These are phyloP conservation scores for Irpex sp. DNA, from an alignment of 1,284 basidiomycete species.

Conservation along the genomic window DNA sequence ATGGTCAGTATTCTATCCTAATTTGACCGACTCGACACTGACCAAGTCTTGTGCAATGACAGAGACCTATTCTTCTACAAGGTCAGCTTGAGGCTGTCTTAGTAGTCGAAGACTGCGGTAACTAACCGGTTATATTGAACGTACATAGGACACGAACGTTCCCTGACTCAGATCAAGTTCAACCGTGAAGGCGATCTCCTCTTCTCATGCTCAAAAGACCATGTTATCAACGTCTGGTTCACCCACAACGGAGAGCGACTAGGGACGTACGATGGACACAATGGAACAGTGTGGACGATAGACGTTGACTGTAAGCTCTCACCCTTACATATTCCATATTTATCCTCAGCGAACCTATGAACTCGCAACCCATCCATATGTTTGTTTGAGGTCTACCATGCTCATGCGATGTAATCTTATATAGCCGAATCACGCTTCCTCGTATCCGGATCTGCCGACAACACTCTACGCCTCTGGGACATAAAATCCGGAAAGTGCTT, in stretches of 20 bases:
- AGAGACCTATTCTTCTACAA: conserved; percentile 32
- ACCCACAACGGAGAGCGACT: conserved; percentile 98
- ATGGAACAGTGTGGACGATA: conserved; percentile 95
- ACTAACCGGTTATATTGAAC: neutral
- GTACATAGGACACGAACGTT: conserved; percentile 86
- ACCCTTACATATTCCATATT: neutral
- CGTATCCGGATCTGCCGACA: conserved; percentile 88
- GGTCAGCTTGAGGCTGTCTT: conserved; percentile 15
- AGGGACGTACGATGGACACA: conserved; percentile 96
- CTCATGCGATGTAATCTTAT: neutral
- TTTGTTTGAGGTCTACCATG: neutral
- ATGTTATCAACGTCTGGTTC: conserved; percentile 94
- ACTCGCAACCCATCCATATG: neutral
- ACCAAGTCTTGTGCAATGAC: neutral
- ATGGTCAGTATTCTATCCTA: conserved; percentile 19
- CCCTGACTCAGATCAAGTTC: conserved; percentile 96
- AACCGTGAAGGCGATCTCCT: conserved; percentile 95
- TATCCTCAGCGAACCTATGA: too few relatives aligned
- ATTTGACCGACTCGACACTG: neutral
- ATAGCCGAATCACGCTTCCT: conserved; percentile 81
- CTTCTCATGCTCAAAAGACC: conserved; percentile 95
- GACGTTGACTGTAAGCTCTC: conserved; percentile 85
- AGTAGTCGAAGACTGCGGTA: neutral
- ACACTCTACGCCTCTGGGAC: conserved; percentile 88
- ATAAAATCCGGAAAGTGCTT: conserved; percentile 89